phyloP scores from a whole-genome alignment of 192 early-diverging fungal genomes.

The Coemansia sp. region DNA sequence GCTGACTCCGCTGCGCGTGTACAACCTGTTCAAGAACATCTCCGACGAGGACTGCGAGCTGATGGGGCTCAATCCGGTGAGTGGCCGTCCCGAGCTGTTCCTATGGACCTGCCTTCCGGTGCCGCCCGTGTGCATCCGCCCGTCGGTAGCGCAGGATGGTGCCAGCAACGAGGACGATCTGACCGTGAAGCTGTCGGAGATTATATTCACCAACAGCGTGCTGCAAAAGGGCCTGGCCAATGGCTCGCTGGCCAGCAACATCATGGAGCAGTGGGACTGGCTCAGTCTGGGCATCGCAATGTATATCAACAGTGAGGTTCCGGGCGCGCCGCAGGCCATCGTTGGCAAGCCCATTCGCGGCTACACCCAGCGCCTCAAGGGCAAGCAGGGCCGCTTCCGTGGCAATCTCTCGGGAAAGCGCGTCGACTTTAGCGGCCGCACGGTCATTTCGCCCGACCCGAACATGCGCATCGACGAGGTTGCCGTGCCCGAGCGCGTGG shows the following conservation, averaged over 20 bases:
- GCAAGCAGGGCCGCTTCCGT: slow-evolving; percentile 97
- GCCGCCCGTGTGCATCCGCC: slow-evolving; percentile 93
- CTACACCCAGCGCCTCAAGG: slow-evolving; percentile 95
- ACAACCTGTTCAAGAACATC: slow-evolving; percentile 81
- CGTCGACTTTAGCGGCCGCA: slow-evolving; percentile 97
- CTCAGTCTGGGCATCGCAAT: slow-evolving; percentile 88
- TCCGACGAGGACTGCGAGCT: slow-evolving; percentile 92
- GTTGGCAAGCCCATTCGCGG: slow-evolving; percentile 71
- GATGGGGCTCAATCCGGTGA: slow-evolving; percentile 80
- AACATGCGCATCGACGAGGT: slow-evolving; percentile 97
- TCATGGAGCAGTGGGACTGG: slow-evolving; percentile 97
- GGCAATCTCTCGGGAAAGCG: slow-evolving; percentile 99
- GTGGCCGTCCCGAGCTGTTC: slow-evolving; percentile 86
- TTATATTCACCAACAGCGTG: slow-evolving; percentile 82
- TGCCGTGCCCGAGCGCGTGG: slow-evolving; percentile 87
- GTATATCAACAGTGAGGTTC: slow-evolving; percentile 95
- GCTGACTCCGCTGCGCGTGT: slow-evolving; percentile 84
- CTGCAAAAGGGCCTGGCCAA: slow-evolving; percentile 54
- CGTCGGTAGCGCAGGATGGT: slow-evolving; percentile 90
- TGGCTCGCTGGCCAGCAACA: slow-evolving; percentile 60
- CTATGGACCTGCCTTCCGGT: slow-evolving; percentile 94
- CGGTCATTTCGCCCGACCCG: slow-evolving; percentile 98
- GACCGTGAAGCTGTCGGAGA: slow-evolving; percentile 92
- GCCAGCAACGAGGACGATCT: slow-evolving; percentile 96
- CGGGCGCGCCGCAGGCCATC: slow-evolving; percentile 71